These are phyloP conservation scores for Apiospora arundinis DNA, from an alignment of 2,329 filamentous ascomycete species.

Conservation along the genomic window DNA sequence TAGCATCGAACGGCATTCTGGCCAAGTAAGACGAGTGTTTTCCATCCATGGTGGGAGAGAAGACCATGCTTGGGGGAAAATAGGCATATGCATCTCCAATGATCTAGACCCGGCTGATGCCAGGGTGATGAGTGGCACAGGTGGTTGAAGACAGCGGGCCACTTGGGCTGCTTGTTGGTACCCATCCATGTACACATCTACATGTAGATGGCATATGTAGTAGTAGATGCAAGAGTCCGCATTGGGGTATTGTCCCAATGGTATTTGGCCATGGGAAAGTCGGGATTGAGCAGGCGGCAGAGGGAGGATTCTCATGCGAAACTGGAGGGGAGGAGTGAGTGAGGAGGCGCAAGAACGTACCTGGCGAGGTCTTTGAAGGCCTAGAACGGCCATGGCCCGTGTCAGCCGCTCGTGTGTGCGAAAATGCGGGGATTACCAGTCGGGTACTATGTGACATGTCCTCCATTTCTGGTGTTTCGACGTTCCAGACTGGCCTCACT, in stretches of 20 bases:
- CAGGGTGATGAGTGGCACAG: background rate
- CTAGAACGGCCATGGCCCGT: slow-evolving; percentile 31
- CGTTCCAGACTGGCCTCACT: slow-evolving; percentile 10
- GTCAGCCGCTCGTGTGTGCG: slow-evolving; percentile 3
- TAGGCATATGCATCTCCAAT: background rate
- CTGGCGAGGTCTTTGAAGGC: slow-evolving; percentile 42
- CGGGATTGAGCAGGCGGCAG: background rate
- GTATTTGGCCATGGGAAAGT: slow-evolving; percentile 19
- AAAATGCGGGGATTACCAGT: slow-evolving; percentile 9
- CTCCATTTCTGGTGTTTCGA: background rate
- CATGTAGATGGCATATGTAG: background rate
- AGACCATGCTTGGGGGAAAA: background rate
- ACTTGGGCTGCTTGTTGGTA: background rate
- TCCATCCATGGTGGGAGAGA: background rate
- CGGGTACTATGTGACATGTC: background rate
- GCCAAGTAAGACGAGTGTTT: background rate
- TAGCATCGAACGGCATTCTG: background rate
- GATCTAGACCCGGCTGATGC: slow-evolving; percentile 1
- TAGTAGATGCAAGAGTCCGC: background rate
- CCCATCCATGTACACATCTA: background rate
- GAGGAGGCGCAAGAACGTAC: slow-evolving; percentile 32
- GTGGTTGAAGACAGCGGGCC: background rate
- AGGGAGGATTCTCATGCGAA: background rate
- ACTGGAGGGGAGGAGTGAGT: background rate
- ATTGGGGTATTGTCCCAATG: slow-evolving; percentile 4